A percentile compares a stretch with the other conserved stretches of the same genome.
Evolutionary conservation across 2,329 filamentous ascomycete genomes (phyloP).

Genomic region (Colletotrichum plurivorum): DNA sequence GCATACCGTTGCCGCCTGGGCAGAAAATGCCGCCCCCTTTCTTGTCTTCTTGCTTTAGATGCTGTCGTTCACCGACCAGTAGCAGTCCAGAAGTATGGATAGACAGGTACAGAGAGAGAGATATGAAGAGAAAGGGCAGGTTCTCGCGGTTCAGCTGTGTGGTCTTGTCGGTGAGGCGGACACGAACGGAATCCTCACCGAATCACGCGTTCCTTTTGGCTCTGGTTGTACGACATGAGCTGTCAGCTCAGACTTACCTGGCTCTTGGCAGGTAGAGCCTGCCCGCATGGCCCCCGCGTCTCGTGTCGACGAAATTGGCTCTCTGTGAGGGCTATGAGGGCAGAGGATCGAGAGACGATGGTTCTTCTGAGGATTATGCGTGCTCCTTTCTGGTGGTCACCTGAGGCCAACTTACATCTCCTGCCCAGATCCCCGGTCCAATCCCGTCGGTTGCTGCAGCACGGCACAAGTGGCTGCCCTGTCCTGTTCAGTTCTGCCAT

Average conservation of each 20-base stretch:
- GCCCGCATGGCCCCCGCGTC: slow-evolving; percentile 36
- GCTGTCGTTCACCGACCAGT: background rate
- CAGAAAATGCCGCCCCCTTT: background rate
- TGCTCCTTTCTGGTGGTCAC: slow-evolving; percentile 14
- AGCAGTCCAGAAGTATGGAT: too few relatives aligned
- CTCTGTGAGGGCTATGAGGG: too few relatives aligned
- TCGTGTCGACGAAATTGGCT: slow-evolving; percentile 31
- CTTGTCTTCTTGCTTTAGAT: background rate
- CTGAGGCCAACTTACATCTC: slow-evolving; percentile 19
- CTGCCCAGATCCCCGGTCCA: slow-evolving; percentile 2
- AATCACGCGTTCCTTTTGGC: slow-evolving; percentile 29
- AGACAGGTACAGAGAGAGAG: too few relatives aligned
- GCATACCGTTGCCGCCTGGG: background rate
- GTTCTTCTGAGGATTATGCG: background rate
- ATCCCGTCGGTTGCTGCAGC: slow-evolving; percentile 1
- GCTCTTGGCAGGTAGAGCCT: slow-evolving; percentile 22
- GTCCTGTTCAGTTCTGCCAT: too few relatives aligned
- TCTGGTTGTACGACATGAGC: slow-evolving; percentile 33
- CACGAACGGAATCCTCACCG: slow-evolving; percentile 26
- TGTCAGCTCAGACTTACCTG: slow-evolving; percentile 31
- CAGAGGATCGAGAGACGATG: background rate
- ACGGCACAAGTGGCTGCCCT: background rate
- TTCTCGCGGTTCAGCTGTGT: background rate
- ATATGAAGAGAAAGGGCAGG: too few relatives aligned
- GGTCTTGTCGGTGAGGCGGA: slow-evolving; percentile 37